Evolutionary conservation across 2,329 filamentous ascomycete species (phyloP).

Genomic region (Tolypocladium inflatum): DNA sequence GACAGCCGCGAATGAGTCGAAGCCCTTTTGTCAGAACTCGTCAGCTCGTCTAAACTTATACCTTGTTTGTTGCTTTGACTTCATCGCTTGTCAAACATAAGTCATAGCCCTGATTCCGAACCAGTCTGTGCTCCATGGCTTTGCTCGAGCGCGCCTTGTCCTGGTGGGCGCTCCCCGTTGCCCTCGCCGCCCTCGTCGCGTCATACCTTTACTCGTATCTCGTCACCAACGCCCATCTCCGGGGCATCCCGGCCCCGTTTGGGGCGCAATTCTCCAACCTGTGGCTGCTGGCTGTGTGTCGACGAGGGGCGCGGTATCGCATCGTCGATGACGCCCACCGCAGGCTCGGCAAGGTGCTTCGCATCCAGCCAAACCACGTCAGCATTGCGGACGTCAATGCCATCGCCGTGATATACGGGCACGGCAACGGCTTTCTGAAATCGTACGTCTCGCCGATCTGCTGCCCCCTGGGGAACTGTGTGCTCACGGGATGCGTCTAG

Average conservation of each 20-base stretch:
- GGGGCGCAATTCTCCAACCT: constrained; percentile 61
- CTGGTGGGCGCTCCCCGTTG: constrained; percentile 35
- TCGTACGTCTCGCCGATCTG: constrained; percentile 32
- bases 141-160: constrained; percentile 23
- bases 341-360: constrained; percentile 67
- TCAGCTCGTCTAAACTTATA: no score
- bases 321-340: constrained; percentile 65
- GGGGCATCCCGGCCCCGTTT: constrained; percentile 53
- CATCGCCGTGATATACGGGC: constrained; percentile 69
- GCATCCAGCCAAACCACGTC: constrained; percentile 77
- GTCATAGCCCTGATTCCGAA: not conserved
- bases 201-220: constrained; percentile 54
- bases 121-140: constrained; percentile 13
- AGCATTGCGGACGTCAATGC: constrained; percentile 73
- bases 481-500: constrained; percentile 25
- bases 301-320: constrained; percentile 55
- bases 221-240: constrained; percentile 38
- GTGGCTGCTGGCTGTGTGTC: constrained; percentile 63
- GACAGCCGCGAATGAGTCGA: no score
- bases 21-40: no score
- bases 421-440: constrained; percentile 68
- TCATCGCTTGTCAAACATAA: no score
- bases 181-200: constrained; percentile 37
- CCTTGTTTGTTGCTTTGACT: no score
- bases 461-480: no score